These are phyloP conservation scores for Aegilops longissima DNA, from an alignment of 176 grass and related monocot genomes.

Conservation along the genomic window DNA sequence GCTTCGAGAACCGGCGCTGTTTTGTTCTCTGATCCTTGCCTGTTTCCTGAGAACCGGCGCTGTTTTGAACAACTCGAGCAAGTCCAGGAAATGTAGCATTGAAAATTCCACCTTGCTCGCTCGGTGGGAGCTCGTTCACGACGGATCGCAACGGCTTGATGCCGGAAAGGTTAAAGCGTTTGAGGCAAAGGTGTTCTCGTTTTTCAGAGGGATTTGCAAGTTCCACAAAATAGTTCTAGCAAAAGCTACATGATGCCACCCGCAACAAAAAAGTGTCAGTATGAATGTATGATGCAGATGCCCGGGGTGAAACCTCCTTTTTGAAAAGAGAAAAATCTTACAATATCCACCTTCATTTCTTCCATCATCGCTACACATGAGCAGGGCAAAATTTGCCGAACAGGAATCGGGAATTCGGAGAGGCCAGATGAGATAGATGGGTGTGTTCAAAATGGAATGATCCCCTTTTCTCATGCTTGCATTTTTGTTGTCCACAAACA, in stretches of 20 bases:
- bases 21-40: conserved; percentile 23
- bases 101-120: not conserved
- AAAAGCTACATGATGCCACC: not conserved
- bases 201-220: not conserved
- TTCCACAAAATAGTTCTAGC: not conserved
- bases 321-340: no score
- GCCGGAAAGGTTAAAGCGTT: not conserved
- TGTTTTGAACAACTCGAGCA: not conserved
- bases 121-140: not conserved
- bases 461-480: no score
- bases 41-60: conserved; percentile 45
- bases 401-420: no score
- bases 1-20: conserved; percentile 28
- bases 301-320: no score
- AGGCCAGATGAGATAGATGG: no score
- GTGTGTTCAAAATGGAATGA: no score
- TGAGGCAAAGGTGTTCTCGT: not conserved
- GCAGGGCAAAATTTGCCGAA: no score
- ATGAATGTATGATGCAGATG: no score
- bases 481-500: no score
- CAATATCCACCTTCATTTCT: not conserved
- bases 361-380: not conserved
- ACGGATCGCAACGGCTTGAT: not conserved
- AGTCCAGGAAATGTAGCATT: not conserved
- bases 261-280: no score